Conservation (phyloP, 192 early-diverging fungal species). For the Gonapodya prolifera region DNA sequence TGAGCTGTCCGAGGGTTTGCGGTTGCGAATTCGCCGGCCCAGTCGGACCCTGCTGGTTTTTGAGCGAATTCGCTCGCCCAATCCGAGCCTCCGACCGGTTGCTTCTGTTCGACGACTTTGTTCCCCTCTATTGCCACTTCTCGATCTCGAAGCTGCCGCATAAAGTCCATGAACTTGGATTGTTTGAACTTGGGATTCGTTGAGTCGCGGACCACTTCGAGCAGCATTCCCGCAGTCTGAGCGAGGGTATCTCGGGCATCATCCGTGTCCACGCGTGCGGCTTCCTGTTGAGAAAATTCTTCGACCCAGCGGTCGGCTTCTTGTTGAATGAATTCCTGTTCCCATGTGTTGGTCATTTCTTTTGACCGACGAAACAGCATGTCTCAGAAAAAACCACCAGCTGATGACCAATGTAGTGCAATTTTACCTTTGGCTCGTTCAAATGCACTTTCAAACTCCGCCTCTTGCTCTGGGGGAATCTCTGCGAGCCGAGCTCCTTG, state of each 20-base stretch:
- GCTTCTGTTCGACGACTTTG: slow-evolving; percentile 59
- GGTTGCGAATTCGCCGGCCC: slow-evolving; percentile 1
- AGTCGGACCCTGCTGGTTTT: background rate
- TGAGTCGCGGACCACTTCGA: slow-evolving; percentile 58
- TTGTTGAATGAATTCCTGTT: slow-evolving; percentile 43
- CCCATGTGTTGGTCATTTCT: slow-evolving; percentile 23
- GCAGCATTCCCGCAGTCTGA: slow-evolving; percentile 64
- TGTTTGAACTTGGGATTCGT: slow-evolving; percentile 87
- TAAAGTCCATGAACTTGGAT: slow-evolving; percentile 84
- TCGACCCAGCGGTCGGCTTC: slow-evolving; percentile 30
- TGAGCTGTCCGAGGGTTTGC: background rate
- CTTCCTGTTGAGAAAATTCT: slow-evolving; percentile 34
- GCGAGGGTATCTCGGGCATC: slow-evolving; percentile 56
- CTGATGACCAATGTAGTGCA: background rate
- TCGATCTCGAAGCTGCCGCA: slow-evolving; percentile 80
- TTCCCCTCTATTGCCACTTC: slow-evolving; percentile 80
- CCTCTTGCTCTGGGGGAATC: slow-evolving; percentile 29
- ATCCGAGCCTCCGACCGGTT: background rate
- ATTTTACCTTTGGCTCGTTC: slow-evolving; percentile 31
- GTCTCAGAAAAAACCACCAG: background rate
- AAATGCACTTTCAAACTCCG: slow-evolving; percentile 62
- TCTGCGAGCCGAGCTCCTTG: slow-evolving; percentile 12
- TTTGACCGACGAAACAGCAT: background rate
- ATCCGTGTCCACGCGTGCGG: slow-evolving; percentile 24
- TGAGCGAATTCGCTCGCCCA: background rate